These are phyloP conservation scores for Gossypium turneri DNA, from an alignment of 345 rosid species.

Conservation along the genomic window DNA sequence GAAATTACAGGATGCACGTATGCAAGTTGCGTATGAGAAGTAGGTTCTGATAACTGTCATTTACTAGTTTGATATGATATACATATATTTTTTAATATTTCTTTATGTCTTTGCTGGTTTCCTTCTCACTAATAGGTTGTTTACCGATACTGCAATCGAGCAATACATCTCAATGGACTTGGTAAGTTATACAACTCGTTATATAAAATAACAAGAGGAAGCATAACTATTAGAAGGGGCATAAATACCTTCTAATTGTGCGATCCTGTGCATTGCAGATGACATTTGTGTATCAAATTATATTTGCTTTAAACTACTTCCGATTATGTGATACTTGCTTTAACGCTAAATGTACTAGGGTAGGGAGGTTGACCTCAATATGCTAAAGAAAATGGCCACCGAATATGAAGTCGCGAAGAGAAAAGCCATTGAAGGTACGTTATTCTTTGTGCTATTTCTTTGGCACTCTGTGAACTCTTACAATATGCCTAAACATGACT, in stretches of 20 bases:
- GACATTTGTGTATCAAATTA: not conserved
- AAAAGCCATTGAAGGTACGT: conserved; percentile 56
- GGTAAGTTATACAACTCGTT: conserved; percentile 40
- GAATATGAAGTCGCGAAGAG: conserved; percentile 72
- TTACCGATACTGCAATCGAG: conserved; percentile 47
- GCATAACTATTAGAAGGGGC: not conserved
- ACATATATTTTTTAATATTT: not conserved
- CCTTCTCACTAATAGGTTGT: conserved; percentile 38
- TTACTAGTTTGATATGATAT: not conserved
- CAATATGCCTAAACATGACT: not conserved
- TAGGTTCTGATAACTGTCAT: conserved; percentile 21
- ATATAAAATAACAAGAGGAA: not conserved
- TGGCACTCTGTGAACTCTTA: not conserved
- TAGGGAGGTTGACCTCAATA: conserved; percentile 43
- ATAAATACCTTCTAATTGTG: not conserved
- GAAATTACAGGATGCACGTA: conserved; percentile 54
- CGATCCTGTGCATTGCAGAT: not conserved
- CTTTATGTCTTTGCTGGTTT: not conserved
- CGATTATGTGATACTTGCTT: conserved; percentile 1
- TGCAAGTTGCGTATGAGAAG: conserved; percentile 60
- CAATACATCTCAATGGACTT: conserved; percentile 67
- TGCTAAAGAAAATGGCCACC: conserved; percentile 43
- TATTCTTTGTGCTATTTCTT: not conserved
- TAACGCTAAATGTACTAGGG: conserved; percentile 35
- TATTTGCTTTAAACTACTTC: not conserved